Conservation (phyloP, 1,139 yeast genomes). For the Kodamaea suecica region DNA sequence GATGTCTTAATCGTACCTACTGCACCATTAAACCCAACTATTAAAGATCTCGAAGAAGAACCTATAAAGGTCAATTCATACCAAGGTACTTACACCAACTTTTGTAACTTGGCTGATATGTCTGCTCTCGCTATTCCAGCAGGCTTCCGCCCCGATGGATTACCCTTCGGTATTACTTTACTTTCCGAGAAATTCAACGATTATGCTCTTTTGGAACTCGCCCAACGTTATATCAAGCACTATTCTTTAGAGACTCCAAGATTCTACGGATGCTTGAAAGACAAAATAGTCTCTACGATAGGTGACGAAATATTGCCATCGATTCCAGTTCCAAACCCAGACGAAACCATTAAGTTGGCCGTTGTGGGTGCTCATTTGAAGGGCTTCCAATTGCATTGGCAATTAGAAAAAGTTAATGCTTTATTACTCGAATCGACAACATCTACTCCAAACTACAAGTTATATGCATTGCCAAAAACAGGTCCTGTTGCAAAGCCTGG, state of each 20-base stretch:
- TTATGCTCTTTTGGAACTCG: conserved; percentile 81
- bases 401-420: conserved; percentile 83
- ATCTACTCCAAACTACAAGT: conserved; percentile 69
- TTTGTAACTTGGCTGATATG: conserved; percentile 90
- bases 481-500: conserved; percentile 91
- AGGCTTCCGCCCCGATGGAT: conserved; percentile 78
- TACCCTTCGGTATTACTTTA: conserved; percentile 88
- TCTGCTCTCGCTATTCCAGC: conserved; percentile 90
- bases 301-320: conserved; percentile 35
- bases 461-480: conserved; percentile 79
- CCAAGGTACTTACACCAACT: conserved; percentile 97
- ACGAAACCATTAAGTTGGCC: conserved; percentile 54
- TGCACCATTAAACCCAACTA: conserved; percentile 86
- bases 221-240: conserved; percentile 60
- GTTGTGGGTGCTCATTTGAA: conserved; percentile 95
- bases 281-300: conserved; percentile 31
- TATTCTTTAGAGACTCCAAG: conserved; percentile 24
- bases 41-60: conserved; percentile 65
- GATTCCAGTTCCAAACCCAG: conserved; percentile 32
- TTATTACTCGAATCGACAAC: conserved; percentile 59
- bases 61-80: conserved; percentile 81
- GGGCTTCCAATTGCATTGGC: conserved; percentile 93
- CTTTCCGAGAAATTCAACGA: conserved; percentile 81
- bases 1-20: conserved; percentile 90
- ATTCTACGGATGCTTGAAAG: conserved; percentile 41